Percentiles rank a stretch among this genome's conserved stretches.
Evolutionary conservation across 768 basidiomycete genomes (phyloP).

Genomic region (Scleroderma bovista): DNA sequence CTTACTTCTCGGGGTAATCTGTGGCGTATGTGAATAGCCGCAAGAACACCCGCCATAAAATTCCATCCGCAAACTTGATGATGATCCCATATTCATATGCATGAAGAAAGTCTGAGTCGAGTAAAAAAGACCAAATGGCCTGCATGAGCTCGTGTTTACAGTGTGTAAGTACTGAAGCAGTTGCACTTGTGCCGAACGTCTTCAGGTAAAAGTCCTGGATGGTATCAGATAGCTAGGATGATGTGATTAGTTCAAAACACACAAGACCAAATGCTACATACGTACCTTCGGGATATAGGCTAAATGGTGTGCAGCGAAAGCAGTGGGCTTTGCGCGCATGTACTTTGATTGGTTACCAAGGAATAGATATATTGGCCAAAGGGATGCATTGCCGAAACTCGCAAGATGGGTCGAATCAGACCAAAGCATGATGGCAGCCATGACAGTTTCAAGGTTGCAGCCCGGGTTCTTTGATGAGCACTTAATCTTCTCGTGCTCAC

Average conservation of each 20-base stretch:
- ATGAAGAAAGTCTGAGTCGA: constrained; percentile 19
- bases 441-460: constrained; percentile 12
- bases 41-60: constrained; percentile 9
- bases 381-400: constrained; percentile 9
- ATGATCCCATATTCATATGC: constrained; percentile 20
- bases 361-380: constrained; percentile 15
- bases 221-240: constrained; percentile 10
- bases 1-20: constrained; percentile 30
- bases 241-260: not conserved
- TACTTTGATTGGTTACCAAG: constrained; percentile 14
- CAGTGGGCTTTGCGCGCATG: not conserved
- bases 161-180: constrained; percentile 4
- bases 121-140: constrained; percentile 13
- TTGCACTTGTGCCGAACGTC: not conserved
- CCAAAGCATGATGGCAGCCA: constrained; percentile 21
- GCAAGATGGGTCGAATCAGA: constrained; percentile 20
- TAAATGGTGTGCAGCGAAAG: constrained; percentile 13
- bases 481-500: not conserved
- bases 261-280: no score
- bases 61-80: constrained; percentile 14
- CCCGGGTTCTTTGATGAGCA: not conserved
- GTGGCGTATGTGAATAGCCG: constrained; percentile 21
- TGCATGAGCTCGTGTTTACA: constrained; percentile 20
- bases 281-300: constrained; percentile 15
- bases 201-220: constrained; percentile 8